These are phyloP conservation scores for Herpetospermum pedunculosum DNA, from an alignment of 306 rosid species.

Conservation along the genomic window DNA sequence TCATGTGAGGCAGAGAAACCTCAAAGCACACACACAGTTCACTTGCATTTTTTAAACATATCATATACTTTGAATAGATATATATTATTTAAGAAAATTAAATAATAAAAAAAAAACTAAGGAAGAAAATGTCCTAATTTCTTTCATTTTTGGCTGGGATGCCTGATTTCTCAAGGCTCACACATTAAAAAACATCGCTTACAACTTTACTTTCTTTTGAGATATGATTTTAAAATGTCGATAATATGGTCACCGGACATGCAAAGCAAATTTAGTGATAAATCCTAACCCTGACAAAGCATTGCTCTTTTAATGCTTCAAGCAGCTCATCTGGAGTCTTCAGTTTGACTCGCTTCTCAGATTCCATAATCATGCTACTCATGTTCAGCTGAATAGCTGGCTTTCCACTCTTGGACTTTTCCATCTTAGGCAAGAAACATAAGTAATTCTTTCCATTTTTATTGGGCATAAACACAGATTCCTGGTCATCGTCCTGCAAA, in stretches of 20 bases:
- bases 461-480: constrained; percentile 61
- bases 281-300: constrained; percentile 64
- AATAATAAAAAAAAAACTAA: background rate
- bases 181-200: background rate
- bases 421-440: constrained; percentile 85
- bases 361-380: constrained; percentile 78
- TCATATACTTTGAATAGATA: background rate
- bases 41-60: background rate
- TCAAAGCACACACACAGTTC: background rate
- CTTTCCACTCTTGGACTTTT: constrained; percentile 57
- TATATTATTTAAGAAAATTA: background rate
- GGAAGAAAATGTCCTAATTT: background rate
- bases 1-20: background rate
- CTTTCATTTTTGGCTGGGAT: background rate
- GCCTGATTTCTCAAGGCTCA: background rate
- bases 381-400: constrained; percentile 48
- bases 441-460: constrained; percentile 57
- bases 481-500: constrained; percentile 76
- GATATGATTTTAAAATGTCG: background rate
- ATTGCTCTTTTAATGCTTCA: constrained; percentile 62
- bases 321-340: constrained; percentile 96
- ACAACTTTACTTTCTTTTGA: background rate
- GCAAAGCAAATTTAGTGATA: constrained; percentile 8
- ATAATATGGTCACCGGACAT: background rate
- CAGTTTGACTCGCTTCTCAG: constrained; percentile 61